Conservation (phyloP, 768 basidiomycete species). For the Lactifluus piperatus region DNA sequence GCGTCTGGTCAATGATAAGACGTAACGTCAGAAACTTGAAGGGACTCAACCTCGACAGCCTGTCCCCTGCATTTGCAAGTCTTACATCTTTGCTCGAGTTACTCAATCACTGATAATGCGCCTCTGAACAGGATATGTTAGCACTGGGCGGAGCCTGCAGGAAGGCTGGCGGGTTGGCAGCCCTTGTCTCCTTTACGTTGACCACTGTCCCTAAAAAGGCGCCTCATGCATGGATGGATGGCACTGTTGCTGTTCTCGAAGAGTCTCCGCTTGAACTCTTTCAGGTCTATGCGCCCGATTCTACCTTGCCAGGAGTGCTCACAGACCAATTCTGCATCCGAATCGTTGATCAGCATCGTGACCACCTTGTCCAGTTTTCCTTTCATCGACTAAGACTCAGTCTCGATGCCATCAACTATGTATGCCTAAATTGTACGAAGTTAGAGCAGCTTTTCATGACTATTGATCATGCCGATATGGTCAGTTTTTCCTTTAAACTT, state of each 20-base stretch:
- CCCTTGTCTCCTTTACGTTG: constrained; percentile 49
- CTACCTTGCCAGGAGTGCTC: constrained; percentile 32
- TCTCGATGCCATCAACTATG: constrained; percentile 38
- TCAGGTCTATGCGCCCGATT: constrained; percentile 50
- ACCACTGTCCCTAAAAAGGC: constrained; percentile 33
- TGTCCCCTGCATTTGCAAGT: constrained; percentile 54
- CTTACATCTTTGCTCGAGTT: constrained; percentile 1
- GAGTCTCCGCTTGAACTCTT: constrained; percentile 46
- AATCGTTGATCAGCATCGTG: constrained; percentile 43
- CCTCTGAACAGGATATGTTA: constrained; percentile 41
- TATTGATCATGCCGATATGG: constrained; percentile 38
- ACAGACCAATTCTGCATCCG: constrained; percentile 42
- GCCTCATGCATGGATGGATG: constrained; percentile 34
- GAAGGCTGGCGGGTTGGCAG: constrained; percentile 30
- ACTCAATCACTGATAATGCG: not conserved
- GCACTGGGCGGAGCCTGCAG: constrained; percentile 35
- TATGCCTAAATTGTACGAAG: constrained; percentile 45
- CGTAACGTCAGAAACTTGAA: constrained; percentile 39
- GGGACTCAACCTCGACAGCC: constrained; percentile 50
- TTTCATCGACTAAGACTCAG: constrained; percentile 55
- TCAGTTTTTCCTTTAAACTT: constrained; percentile 24
- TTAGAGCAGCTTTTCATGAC: constrained; percentile 62
- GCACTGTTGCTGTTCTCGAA: constrained; percentile 36
- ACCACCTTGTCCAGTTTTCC: constrained; percentile 46
- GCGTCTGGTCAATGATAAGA: constrained; percentile 44